Evolutionary conservation across 495 filamentous ascomycete genomes (phyloP).

Genomic region (Talaromyces proteolyticus): DNA sequence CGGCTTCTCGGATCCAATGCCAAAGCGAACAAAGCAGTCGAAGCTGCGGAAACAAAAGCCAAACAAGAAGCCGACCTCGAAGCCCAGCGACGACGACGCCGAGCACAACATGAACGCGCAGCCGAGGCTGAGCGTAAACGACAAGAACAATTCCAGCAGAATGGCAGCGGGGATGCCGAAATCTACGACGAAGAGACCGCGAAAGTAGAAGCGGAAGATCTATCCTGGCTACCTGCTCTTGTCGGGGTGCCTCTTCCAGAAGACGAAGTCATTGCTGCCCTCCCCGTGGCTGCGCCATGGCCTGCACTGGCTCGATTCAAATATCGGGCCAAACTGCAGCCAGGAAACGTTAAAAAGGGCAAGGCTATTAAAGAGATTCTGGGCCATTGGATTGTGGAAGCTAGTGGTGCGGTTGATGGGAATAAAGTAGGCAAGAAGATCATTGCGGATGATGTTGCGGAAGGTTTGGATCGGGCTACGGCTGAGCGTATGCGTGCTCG

Average conservation of each 20-base stretch:
- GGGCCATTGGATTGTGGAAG: constrained; percentile 59
- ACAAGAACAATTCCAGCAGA: constrained; percentile 48
- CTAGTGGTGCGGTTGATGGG: constrained; percentile 22
- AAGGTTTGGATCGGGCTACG: constrained; percentile 52
- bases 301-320: constrained; percentile 69
- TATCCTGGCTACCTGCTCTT: constrained; percentile 63
- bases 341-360: constrained; percentile 84
- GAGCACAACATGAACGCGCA: constrained; percentile 71
- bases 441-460: constrained; percentile 31
- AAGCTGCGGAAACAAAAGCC: constrained; percentile 43
- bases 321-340: constrained; percentile 90
- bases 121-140: constrained; percentile 53
- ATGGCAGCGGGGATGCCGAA: constrained; percentile 40
- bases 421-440: constrained; percentile 23
- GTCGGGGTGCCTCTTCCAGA: constrained; percentile 71
- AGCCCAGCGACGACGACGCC: constrained; percentile 62
- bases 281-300: constrained; percentile 93
- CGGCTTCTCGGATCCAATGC: constrained; percentile 69
- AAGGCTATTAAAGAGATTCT: constrained; percentile 90
- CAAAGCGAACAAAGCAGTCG: constrained; percentile 42
- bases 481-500: constrained; percentile 72
- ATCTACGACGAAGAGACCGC: constrained; percentile 50
- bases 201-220: constrained; percentile 36
- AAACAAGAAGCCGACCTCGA: constrained; percentile 56
- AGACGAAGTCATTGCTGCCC: constrained; percentile 82